Evolutionary conservation across 371 early-diverging fungal species (phyloP).

Genomic region (Apophysomyces elegans): DNA sequence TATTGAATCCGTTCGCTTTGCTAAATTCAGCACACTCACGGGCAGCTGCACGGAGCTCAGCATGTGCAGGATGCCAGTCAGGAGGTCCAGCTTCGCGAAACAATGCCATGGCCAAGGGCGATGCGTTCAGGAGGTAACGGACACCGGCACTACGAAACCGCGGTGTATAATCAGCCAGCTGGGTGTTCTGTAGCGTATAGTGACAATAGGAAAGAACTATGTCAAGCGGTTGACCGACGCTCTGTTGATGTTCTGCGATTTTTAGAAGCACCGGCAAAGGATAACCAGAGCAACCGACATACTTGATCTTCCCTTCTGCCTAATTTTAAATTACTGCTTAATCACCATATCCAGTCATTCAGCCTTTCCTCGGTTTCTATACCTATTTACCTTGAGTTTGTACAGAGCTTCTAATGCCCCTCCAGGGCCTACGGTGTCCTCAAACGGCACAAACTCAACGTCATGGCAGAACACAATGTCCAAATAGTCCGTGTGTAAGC

Average conservation of each 20-base stretch:
- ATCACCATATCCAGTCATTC: neutral
- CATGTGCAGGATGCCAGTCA: slow-evolving; percentile 80
- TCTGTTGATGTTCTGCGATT: slow-evolving; percentile 67
- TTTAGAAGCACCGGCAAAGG: slow-evolving; percentile 70
- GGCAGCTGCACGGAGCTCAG: slow-evolving; percentile 59
- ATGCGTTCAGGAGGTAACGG: slow-evolving; percentile 67
- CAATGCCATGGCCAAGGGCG: slow-evolving; percentile 82
- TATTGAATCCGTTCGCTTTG: slow-evolving; percentile 38
- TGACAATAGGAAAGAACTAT: slow-evolving; percentile 77
- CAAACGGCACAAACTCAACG: slow-evolving; percentile 78
- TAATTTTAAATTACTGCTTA: slow-evolving; percentile 10
- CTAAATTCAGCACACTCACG: slow-evolving; percentile 48
- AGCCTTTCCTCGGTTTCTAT: neutral
- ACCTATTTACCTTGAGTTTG: slow-evolving; percentile 61
- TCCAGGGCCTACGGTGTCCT: slow-evolving; percentile 56
- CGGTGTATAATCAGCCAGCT: slow-evolving; percentile 58
- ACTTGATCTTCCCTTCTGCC: slow-evolving; percentile 65
- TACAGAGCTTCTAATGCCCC: slow-evolving; percentile 70
- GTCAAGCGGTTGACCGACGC: slow-evolving; percentile 68
- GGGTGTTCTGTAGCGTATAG: slow-evolving; percentile 73
- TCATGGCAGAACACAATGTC: slow-evolving; percentile 81
- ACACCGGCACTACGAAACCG: slow-evolving; percentile 66
- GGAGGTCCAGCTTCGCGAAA: slow-evolving; percentile 64
- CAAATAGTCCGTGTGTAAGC: slow-evolving; percentile 72
- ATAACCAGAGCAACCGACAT: slow-evolving; percentile 81